Percentiles rank a stretch among this genome's conserved stretches.
Evolutionary conservation across 371 early-diverging fungal genomes (phyloP).

Genomic region (Chytridium lagenaria): DNA sequence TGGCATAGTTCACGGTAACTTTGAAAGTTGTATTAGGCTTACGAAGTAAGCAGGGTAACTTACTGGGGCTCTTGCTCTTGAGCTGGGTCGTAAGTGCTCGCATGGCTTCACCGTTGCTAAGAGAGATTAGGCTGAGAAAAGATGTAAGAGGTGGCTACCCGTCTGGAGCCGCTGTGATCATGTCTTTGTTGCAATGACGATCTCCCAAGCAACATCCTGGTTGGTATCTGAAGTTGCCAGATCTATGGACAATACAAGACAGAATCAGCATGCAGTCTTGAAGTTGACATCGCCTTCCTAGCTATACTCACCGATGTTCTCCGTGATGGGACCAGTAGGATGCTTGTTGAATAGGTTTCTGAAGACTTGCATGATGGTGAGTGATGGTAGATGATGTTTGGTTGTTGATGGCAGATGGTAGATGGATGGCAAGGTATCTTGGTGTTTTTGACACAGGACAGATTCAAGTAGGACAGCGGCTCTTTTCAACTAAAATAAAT

Average conservation of each 20-base stretch:
- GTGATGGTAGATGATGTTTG: no score
- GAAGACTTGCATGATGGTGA: background rate
- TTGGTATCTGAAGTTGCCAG: conserved; percentile 22
- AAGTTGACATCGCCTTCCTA: no score
- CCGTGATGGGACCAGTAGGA: conserved; percentile 3
- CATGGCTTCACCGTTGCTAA: conserved; percentile 22
- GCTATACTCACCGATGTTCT: conserved; percentile 9
- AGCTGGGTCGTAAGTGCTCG: conserved; percentile 28
- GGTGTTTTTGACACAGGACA: no score
- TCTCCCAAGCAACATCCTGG: conserved; percentile 35
- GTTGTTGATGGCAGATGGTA: no score
- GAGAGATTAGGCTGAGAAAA: no score
- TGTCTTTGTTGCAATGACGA: conserved; percentile 27
- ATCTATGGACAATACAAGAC: conserved; percentile 4
- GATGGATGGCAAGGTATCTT: no score
- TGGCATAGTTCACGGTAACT: conserved; percentile 31
- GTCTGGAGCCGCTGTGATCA: conserved; percentile 9
- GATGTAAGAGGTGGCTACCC: conserved; percentile 15
- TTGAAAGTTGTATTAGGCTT: background rate
- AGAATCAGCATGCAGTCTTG: no score
- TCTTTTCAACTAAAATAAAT: no score
- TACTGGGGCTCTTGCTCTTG: conserved; percentile 21
- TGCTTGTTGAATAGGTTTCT: background rate
- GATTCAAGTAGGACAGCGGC: no score
- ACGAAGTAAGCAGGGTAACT: background rate